These are phyloP conservation scores for Phytophthora hybrid DNA, from an alignment of 352 stramenopile species.

Conservation along the genomic window DNA sequence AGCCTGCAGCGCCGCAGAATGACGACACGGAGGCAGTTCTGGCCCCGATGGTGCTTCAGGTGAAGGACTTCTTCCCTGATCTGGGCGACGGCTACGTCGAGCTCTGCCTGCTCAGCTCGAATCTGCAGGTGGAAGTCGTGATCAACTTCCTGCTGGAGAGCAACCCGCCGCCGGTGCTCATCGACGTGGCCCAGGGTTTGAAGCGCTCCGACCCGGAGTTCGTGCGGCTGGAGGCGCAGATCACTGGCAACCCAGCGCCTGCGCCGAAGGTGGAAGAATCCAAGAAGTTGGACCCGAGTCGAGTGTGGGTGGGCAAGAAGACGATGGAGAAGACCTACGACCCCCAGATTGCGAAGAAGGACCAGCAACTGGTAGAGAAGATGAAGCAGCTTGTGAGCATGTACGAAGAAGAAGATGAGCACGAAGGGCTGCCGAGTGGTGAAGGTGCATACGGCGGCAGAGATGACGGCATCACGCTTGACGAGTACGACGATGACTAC, in stretches of 20 bases:
- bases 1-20: slow-evolving; percentile 14
- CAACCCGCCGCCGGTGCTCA: slow-evolving; percentile 48
- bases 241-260: slow-evolving; percentile 35
- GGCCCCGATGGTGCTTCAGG: slow-evolving; percentile 53
- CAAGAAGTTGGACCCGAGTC: slow-evolving; percentile 56
- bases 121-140: slow-evolving; percentile 57
- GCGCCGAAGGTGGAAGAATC: slow-evolving; percentile 23
- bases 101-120: slow-evolving; percentile 58
- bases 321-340: slow-evolving; percentile 65
- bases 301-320: slow-evolving; percentile 78
- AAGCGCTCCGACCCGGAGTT: slow-evolving; percentile 45
- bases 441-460: slow-evolving; percentile 5
- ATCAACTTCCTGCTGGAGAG: slow-evolving; percentile 71
- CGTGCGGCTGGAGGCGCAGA: slow-evolving; percentile 33
- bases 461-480: slow-evolving; percentile 41
- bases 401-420: slow-evolving; percentile 62
- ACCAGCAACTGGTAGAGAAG: slow-evolving; percentile 58
- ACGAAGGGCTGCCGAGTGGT: slow-evolving; percentile 16
- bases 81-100: slow-evolving; percentile 72
- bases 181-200: slow-evolving; percentile 43
- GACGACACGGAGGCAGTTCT: slow-evolving; percentile 21
- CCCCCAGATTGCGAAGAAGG: slow-evolving; percentile 57
- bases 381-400: slow-evolving; percentile 60
- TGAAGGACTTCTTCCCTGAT: slow-evolving; percentile 70
- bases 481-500: slow-evolving; percentile 88